These are phyloP conservation scores for Plasmopara muralis DNA, from an alignment of 352 stramenopile genomes.

Conservation along the genomic window DNA sequence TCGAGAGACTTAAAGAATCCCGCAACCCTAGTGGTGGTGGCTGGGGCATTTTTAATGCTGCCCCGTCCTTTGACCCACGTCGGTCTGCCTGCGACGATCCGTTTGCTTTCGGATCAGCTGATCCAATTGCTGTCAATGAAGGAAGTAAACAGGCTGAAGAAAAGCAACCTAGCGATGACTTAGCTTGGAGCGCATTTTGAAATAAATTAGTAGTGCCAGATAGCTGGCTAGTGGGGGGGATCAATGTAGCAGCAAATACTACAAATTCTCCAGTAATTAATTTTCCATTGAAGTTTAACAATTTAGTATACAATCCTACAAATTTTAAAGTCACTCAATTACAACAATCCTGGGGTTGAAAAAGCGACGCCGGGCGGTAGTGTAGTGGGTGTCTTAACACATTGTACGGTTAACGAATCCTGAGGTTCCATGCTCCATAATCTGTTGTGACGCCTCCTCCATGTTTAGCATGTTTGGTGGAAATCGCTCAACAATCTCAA, in stretches of 20 bases:
- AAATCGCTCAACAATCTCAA: slow-evolving; percentile 56
- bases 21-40: no score
- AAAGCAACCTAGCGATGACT: no score
- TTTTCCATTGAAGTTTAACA: no score
- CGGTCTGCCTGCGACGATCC: slow-evolving; percentile 8
- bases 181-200: no score
- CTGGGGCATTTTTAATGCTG: no score
- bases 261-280: no score
- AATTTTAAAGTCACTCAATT: not conserved
- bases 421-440: slow-evolving; percentile 39
- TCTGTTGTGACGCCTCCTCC: slow-evolving; percentile 45
- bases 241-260: no score
- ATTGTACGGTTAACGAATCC: slow-evolving; percentile 51
- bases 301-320: no score
- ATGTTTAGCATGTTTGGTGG: slow-evolving; percentile 37
- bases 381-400: slow-evolving; percentile 21
- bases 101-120: slow-evolving; percentile 12
- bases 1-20: slow-evolving; percentile 1
- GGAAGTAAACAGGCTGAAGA: no score
- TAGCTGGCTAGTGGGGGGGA: no score
- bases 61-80: not conserved
- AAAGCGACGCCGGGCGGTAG: slow-evolving; percentile 28
- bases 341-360: slow-evolving; percentile 34
- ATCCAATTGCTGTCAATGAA: not conserved
- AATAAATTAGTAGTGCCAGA: no score